Base-by-base conservation (phyloP, 1,284 basidiomycete genomes). In the Leucoagaricus sp. region DNA sequence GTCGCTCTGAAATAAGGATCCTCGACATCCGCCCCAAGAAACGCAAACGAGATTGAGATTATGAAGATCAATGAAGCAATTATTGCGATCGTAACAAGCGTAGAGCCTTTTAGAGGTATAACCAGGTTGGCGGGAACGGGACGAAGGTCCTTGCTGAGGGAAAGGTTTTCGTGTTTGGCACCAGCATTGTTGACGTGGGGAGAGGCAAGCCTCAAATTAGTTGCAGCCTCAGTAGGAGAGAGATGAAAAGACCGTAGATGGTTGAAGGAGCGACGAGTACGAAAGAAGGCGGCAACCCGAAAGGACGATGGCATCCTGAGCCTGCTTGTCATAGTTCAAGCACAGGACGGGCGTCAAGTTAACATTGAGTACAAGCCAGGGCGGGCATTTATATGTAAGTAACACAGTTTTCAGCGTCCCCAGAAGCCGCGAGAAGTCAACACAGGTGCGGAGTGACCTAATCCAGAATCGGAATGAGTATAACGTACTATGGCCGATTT, bases 11-110 rank as follows among this genome's bases (percentile, higher is more conserved):
- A 81, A 25, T 69, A 64, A 0, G 73, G 69, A 31, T 71, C 74
- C 28, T 78, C 76, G 15, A 73, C 69, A 21, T 69, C 66, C n/a
- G 72, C 75, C 4, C 81, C 77, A 26, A 81, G 68, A 65, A 85
- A 83, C 1, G 80, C 75, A 55, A 77, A 74, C 1, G 77, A 78
- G 13, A 84, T 66, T 4, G 75, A 72, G 25, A 72, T 60, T 46
- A 81, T 79, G 65, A 84, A 85, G 28, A 81, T 61, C 8, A 75
- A 55, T 23, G 73, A 73, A 5, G 78, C 59, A 10, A 81, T 74
- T 36, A 81, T 61, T 19, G 75, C 75, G 33, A 84, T 68, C 25
- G 66, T 65, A 12, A 79, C 68, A 49, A 79, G 60, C 38, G 76
- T 74, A 10, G 67, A 63, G 36, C 74, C 74, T 45, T 72, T 70